Conservation (phyloP, 257 asterid genomes). For the Eustoma russellianum region DNA sequence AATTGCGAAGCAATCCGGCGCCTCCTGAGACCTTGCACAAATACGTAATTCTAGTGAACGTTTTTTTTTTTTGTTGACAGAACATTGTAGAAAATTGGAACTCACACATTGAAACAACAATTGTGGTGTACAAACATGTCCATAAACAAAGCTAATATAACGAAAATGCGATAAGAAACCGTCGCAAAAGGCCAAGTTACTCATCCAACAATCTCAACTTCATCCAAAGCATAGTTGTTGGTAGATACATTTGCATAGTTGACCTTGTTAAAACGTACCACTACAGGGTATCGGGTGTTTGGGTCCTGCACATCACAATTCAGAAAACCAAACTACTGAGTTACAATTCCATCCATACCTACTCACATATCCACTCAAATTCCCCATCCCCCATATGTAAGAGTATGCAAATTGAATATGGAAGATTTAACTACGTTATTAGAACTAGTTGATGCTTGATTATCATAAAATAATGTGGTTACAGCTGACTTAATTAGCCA, state of each 20-base stretch:
- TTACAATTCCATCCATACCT: neutral
- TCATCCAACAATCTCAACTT: slow-evolving; percentile 48
- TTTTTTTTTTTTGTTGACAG: too few relatives aligned
- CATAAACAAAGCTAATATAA: slow-evolving; percentile 3
- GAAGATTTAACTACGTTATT: too few relatives aligned
- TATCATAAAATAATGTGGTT: too few relatives aligned
- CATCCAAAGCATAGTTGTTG: slow-evolving; percentile 94
- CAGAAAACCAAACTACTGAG: neutral
- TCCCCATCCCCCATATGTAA: too few relatives aligned
- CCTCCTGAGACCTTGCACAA: too few relatives aligned
- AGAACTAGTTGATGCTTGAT: too few relatives aligned
- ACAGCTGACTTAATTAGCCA: too few relatives aligned
- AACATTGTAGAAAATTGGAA: neutral
- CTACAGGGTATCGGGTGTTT: slow-evolving; percentile 88
- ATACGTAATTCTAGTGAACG: too few relatives aligned
- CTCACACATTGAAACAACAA: neutral
- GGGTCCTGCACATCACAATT: slow-evolving; percentile 53
- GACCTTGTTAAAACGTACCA: slow-evolving; percentile 86
- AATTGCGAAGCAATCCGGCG: too few relatives aligned
- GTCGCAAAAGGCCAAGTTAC: neutral
- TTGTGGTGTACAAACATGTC: too few relatives aligned
- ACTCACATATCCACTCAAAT: neutral
- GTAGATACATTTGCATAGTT: slow-evolving; percentile 87
- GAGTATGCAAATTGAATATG: too few relatives aligned
- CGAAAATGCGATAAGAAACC: slow-evolving; percentile 6